Base-by-base conservation (phyloP, 2,329 filamentous ascomycete species). In the Ascochyta fabae region DNA sequence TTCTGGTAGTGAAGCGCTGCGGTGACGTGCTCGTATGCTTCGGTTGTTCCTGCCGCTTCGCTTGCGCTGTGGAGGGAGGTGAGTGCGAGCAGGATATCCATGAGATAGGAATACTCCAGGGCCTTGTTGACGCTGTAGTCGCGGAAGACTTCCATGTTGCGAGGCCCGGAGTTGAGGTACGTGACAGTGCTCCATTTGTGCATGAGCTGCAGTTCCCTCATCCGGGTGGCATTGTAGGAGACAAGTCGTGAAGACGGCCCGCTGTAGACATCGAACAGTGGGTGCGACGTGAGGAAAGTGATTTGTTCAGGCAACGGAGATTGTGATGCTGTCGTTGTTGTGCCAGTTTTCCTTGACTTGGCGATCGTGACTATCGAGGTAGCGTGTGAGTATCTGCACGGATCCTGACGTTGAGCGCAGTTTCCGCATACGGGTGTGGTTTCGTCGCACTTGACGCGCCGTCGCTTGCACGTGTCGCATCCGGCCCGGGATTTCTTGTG, bases 371-470 rank as follows among this genome's bases (percentile, higher is more conserved):
- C 33, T 3, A 35, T 35, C 12, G 29, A 42, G 4, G n/a, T 42
- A 15, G 6, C 22, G 6, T 42, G 36, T 27, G 51, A 58, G 19
- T 49, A 60, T 5, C 41, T 23, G 38, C 57, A 60, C 10, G 34
- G 2, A n/a, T 61, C 58, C 29, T 38, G 23, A 4, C 56, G 47
- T 9, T 44, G 38, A n/a, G 48, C 46, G 41, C 59, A 61, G n/a
- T 33, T 53, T 13, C 46, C 12, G 31, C 56, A 61, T 22, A 22
- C 27, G 10, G 13, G 34, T 22, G 27, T 41, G 9, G 26, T 33
- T 31, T 61, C 58, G 26, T 61, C 56, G 36, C 58, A 61, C 27
- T 61, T 61, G 10, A 61, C 58, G 16, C 58, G 58, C 16, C 58
- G 38, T 38, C 46, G 46, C n/a, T 49, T 44, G 45, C 58, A 61